Evolutionary conservation across 345 rosid genomes (phyloP).

Genomic region (Isatis tinctoria): DNA sequence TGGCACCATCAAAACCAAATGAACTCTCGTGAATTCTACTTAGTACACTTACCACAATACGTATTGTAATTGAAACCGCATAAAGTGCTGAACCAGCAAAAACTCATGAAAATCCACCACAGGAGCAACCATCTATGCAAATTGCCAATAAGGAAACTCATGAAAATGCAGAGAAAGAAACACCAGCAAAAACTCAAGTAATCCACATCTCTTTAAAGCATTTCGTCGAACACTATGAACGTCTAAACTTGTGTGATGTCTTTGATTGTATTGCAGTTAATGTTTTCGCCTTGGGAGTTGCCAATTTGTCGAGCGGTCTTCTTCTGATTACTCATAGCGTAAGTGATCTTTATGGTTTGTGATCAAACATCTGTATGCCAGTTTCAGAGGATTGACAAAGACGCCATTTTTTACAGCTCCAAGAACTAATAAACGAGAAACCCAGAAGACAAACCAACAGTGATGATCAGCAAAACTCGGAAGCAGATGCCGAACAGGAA

Average conservation of each 20-base stretch:
- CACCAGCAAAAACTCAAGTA: slow-evolving; percentile 23
- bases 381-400: not conserved
- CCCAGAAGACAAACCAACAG: slow-evolving; percentile 20
- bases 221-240: not conserved
- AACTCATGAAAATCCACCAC: too few relatives aligned
- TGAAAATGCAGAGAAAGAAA: slow-evolving; percentile 10
- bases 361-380: not conserved
- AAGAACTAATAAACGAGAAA: slow-evolving; percentile 54
- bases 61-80: too few relatives aligned
- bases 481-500: not conserved
- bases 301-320: slow-evolving; percentile 79
- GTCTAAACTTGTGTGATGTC: not conserved
- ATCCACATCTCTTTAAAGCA: not conserved
- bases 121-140: slow-evolving; percentile 16
- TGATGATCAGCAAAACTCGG: not conserved
- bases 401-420: slow-evolving; percentile 47
- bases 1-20: too few relatives aligned
- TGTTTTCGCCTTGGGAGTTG: slow-evolving; percentile 72
- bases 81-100: too few relatives aligned
- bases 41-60: too few relatives aligned
- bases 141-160: slow-evolving; percentile 7
- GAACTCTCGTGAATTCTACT: too few relatives aligned
- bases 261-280: slow-evolving; percentile 50
- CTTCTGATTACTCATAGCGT: slow-evolving; percentile 56
- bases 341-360: slow-evolving; percentile 29